Conservation (phyloP, 768 basidiomycete species). For the Suillus luteus region DNA sequence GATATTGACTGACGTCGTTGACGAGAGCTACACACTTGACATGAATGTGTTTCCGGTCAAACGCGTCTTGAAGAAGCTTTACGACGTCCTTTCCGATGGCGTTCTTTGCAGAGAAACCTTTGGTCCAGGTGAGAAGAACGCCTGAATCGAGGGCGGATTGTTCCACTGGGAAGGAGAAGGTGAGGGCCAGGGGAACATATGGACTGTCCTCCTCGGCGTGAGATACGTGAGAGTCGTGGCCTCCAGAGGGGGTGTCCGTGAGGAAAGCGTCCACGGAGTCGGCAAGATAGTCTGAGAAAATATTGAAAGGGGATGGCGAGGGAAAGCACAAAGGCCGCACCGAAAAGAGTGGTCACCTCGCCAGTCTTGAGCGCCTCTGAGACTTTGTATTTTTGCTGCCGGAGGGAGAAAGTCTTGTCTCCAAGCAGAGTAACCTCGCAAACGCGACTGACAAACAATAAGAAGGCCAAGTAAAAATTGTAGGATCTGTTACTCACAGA, state of each 20-base stretch:
- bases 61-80: constrained; percentile 85
- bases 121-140: constrained; percentile 92
- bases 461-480: not conserved
- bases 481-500: constrained; percentile 57
- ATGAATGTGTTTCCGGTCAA: constrained; percentile 89
- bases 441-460: constrained; percentile 66
- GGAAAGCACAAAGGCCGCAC: constrained; percentile 41
- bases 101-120: constrained; percentile 92
- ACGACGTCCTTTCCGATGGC: constrained; percentile 90
- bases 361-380: constrained; percentile 93
- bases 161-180: constrained; percentile 97
- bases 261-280: constrained; percentile 96
- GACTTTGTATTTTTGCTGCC: constrained; percentile 96
- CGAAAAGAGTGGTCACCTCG: constrained; percentile 84
- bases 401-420: constrained; percentile 83
- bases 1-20: constrained; percentile 71
- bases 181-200: constrained; percentile 77
- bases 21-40: constrained; percentile 91
- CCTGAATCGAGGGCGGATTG: constrained; percentile 92
- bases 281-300: constrained; percentile 85
- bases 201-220: constrained; percentile 37
- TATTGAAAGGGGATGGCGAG: constrained; percentile 11
- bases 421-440: constrained; percentile 94
- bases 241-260: constrained; percentile 48
- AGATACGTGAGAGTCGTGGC: constrained; percentile 10